These are phyloP conservation scores for Westerdykella sp. DNA, from an alignment of 2,329 filamentous ascomycete species.

Conservation along the genomic window DNA sequence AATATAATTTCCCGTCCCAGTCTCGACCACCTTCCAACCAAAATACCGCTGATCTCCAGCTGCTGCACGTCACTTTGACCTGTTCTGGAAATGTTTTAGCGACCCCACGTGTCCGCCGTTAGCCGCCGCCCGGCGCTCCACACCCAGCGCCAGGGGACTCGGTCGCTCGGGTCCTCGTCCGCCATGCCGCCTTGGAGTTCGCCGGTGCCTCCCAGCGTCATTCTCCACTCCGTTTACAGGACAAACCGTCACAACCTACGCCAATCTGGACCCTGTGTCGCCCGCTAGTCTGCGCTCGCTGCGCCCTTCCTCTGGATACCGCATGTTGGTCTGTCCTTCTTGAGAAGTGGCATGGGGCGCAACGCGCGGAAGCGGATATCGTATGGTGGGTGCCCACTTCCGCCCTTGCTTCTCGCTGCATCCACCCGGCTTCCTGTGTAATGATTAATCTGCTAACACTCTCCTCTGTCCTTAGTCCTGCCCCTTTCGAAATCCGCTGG, in stretches of 20 bases:
- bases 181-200: neutral
- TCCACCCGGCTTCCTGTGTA: constrained; percentile 1
- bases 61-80: no score
- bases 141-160: no score
- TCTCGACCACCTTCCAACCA: neutral
- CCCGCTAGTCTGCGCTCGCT: no score
- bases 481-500: constrained; percentile 68
- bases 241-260: no score
- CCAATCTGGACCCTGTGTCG: no score
- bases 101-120: no score
- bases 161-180: neutral
- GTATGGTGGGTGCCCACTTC: constrained; percentile 40
- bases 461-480: constrained; percentile 49
- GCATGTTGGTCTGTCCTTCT: constrained; percentile 14
- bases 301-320: constrained; percentile 1
- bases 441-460: constrained; percentile 3
- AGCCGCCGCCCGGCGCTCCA: no score
- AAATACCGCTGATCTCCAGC: neutral
- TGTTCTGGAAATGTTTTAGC: no score
- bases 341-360: constrained; percentile 41
- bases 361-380: constrained; percentile 50
- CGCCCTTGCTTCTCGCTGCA: constrained; percentile 8
- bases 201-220: no score
- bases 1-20: neutral
- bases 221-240: no score